phyloP scores from a whole-genome alignment of 331 rosid species.

The Quercus phellos region DNA sequence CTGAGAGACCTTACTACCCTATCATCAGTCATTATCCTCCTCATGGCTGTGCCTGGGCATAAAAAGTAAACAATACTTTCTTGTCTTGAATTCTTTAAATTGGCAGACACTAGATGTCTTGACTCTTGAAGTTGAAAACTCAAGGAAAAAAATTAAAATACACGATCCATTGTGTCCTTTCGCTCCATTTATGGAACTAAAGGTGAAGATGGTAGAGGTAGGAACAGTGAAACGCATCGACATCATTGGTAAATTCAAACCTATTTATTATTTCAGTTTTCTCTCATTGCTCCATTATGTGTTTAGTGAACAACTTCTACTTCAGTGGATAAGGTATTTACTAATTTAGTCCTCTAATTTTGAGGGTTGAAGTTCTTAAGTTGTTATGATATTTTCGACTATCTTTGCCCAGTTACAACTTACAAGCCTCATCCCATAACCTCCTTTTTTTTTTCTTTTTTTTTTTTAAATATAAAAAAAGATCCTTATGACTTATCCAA shows the following conservation, averaged over 20 bases:
- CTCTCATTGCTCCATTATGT: background rate
- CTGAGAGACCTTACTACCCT: background rate
- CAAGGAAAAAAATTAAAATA: background rate
- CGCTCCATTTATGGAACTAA: background rate
- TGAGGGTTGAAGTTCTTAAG: constrained; percentile 4
- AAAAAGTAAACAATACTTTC: background rate
- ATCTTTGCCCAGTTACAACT: background rate
- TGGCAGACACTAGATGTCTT: background rate
- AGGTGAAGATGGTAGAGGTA: background rate
- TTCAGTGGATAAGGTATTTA: constrained; percentile 9
- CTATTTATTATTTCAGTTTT: background rate
- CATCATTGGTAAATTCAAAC: background rate
- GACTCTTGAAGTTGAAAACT: background rate
- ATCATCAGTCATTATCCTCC: background rate
- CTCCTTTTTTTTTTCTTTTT: background rate
- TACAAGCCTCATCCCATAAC: background rate
- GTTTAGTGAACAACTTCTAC: background rate
- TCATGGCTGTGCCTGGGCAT: constrained; percentile 1
- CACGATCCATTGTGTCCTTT: background rate
- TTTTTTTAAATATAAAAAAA: no score
- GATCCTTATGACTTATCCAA: background rate
- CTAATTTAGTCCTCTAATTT: background rate
- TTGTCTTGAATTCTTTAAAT: constrained; percentile 4
- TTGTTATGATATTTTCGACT: background rate
- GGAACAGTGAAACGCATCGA: background rate